Percentiles rank a stretch among this genome's conserved stretches.
phyloP scores from a whole-genome alignment of 202 grass and related monocot species.

The Bolboschoenoplectus hybrid region DNA sequence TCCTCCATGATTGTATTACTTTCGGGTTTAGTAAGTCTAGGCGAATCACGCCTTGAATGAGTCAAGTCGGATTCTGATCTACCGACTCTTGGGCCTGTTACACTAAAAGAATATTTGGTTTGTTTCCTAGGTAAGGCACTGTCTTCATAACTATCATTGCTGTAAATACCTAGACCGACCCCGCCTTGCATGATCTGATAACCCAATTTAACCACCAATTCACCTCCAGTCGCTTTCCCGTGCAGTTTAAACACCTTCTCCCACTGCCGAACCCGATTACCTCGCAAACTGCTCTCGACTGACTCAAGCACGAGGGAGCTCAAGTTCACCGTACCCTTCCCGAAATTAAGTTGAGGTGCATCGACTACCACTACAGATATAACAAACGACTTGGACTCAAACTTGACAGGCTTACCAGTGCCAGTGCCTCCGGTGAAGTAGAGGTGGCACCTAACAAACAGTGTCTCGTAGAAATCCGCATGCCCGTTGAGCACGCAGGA shows the following conservation, averaged over 20 bases:
- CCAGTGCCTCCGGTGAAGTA: slow-evolving; percentile 62
- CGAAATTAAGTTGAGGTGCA: slow-evolving; percentile 46
- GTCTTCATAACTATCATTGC: slow-evolving; percentile 27
- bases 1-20: slow-evolving; percentile 41
- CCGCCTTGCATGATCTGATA: slow-evolving; percentile 87
- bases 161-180: slow-evolving; percentile 34
- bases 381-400: slow-evolving; percentile 64
- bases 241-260: slow-evolving; percentile 54
- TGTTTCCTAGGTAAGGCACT: slow-evolving; percentile 48
- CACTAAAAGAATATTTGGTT: slow-evolving; percentile 64
- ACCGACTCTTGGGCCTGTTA: slow-evolving; percentile 21
- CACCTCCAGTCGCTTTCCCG: slow-evolving; percentile 61
- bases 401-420: slow-evolving; percentile 61
- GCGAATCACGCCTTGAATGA: slow-evolving; percentile 50
- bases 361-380: slow-evolving; percentile 56
- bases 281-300: slow-evolving; percentile 57
- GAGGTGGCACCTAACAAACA: slow-evolving; percentile 71
- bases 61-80: slow-evolving; percentile 53
- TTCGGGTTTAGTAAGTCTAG: slow-evolving; percentile 34
- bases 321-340: slow-evolving; percentile 57
- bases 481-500: slow-evolving; percentile 45
- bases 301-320: slow-evolving; percentile 71
- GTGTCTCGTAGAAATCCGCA: slow-evolving; percentile 71
- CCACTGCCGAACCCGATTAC: slow-evolving; percentile 57
- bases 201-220: slow-evolving; percentile 63